Percentiles rank a stretch among this genome's conserved stretches.
These are phyloP conservation scores for Didymella pomorum DNA, from an alignment of 2,329 filamentous ascomycete genomes.

Conservation along the genomic window DNA sequence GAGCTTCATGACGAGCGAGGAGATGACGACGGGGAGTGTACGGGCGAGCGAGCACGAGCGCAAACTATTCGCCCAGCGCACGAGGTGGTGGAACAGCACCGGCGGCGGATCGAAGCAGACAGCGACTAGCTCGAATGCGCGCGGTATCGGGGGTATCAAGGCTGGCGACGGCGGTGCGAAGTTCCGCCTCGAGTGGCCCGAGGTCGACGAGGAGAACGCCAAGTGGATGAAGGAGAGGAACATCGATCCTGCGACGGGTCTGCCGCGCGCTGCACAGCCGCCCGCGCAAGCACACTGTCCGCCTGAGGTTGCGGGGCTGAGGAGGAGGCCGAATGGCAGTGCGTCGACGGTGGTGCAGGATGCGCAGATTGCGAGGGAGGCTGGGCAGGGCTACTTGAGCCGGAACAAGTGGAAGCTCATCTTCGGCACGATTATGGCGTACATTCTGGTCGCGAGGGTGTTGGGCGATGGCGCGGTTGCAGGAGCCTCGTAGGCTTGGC, in stretches of 20 bases:
- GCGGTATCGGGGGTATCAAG: slow-evolving; percentile 79
- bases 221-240: slow-evolving; percentile 86
- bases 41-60: slow-evolving; percentile 79
- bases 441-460: slow-evolving; percentile 81
- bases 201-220: slow-evolving; percentile 88
- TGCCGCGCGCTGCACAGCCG: slow-evolving; percentile 62
- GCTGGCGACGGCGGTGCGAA: slow-evolving; percentile 91
- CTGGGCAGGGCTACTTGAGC: slow-evolving; percentile 81
- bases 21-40: slow-evolving; percentile 96
- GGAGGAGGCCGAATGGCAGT: slow-evolving; percentile 68
- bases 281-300: slow-evolving; percentile 62
- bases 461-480: slow-evolving; percentile 61
- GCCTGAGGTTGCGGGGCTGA: slow-evolving; percentile 69
- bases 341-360: slow-evolving; percentile 75
- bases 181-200: slow-evolving; percentile 89
- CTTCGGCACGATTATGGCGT: slow-evolving; percentile 75
- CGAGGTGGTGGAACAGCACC: slow-evolving; percentile 96
- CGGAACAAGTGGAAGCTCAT: slow-evolving; percentile 80
- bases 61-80: slow-evolving; percentile 76
- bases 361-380: slow-evolving; percentile 75
- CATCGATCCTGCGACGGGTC: slow-evolving; percentile 80
- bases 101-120: slow-evolving; percentile 76
- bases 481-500: neutral
- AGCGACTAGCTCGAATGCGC: slow-evolving; percentile 48
- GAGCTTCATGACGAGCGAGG: slow-evolving; percentile 98